Conservation (phyloP, 345 rosid genomes). For the Noccaea caerulescens region DNA sequence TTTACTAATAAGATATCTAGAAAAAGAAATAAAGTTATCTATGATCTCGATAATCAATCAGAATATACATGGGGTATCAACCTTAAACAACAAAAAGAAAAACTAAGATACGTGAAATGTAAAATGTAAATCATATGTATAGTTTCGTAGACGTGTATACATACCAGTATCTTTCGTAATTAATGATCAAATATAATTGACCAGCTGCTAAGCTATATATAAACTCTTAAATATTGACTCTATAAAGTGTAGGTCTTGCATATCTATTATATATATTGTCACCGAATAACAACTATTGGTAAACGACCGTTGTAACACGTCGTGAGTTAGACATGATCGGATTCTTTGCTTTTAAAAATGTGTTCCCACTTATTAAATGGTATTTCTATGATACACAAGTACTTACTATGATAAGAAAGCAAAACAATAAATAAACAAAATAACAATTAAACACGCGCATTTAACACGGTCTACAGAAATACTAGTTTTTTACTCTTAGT, state of each 20-base stretch:
- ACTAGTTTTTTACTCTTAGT: not conserved
- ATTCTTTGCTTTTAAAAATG: constrained; percentile 5
- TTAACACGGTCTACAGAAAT: constrained; percentile 24
- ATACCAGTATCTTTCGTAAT: not conserved
- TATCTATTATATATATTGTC: not conserved
- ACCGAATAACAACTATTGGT: not conserved
- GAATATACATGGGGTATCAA: not conserved
- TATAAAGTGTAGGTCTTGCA: constrained; percentile 23
- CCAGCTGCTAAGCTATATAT: constrained; percentile 10
- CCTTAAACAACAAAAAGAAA: not conserved
- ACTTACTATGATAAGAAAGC: not conserved
- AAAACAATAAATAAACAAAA: constrained; percentile 8
- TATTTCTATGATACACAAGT: constrained; percentile 1
- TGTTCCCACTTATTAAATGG: constrained; percentile 22
- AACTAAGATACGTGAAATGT: not conserved
- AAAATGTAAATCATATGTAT: not conserved
- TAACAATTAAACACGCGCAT: constrained; percentile 8
- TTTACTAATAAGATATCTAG: not conserved
- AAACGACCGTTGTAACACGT: constrained; percentile 15
- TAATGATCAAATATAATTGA: constrained; percentile 14
- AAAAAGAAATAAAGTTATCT: not conserved
- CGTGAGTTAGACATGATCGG: constrained; percentile 15
- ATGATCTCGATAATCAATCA: not conserved
- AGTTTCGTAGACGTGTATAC: not conserved
- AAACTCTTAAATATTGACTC: constrained; percentile 13